These are phyloP conservation scores for Backusella westeae DNA, from an alignment of 192 early-diverging fungal genomes.

Conservation along the genomic window DNA sequence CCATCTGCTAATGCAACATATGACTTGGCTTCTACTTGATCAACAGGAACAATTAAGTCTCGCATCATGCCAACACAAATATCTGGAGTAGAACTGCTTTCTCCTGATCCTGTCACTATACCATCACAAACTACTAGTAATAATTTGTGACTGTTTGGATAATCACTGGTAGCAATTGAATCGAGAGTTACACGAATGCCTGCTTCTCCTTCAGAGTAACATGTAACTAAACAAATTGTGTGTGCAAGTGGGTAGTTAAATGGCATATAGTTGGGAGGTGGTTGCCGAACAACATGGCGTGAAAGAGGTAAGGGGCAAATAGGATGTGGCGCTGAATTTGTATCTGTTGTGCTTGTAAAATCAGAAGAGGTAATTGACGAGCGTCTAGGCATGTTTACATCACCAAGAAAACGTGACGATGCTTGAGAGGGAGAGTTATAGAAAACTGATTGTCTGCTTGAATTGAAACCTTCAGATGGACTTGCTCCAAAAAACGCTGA, in stretches of 20 bases:
- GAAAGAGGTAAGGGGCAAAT: slow-evolving; percentile 37
- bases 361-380: slow-evolving; percentile 1
- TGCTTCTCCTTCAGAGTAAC: slow-evolving; percentile 87
- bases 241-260: slow-evolving; percentile 51
- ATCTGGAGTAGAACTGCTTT: slow-evolving; percentile 73
- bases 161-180: slow-evolving; percentile 81
- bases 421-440: neutral
- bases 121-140: slow-evolving; percentile 89
- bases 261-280: slow-evolving; percentile 42
- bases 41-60: slow-evolving; percentile 49
- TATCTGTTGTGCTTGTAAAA: slow-evolving; percentile 8
- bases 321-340: neutral
- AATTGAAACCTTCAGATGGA: neutral
- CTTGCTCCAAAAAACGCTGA: neutral
- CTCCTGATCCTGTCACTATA: slow-evolving; percentile 80
- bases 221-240: slow-evolving; percentile 80
- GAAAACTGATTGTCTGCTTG: neutral
- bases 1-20: slow-evolving; percentile 94
- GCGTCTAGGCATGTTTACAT: slow-evolving; percentile 2
- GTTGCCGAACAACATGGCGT: slow-evolving; percentile 36
- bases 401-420: neutral
- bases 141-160: slow-evolving; percentile 83
- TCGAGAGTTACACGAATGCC: slow-evolving; percentile 81
- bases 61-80: slow-evolving; percentile 81
- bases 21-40: slow-evolving; percentile 53